Base-by-base conservation (phyloP, 805 yeast genomes). In the Wickerhamiella bombiphila region DNA sequence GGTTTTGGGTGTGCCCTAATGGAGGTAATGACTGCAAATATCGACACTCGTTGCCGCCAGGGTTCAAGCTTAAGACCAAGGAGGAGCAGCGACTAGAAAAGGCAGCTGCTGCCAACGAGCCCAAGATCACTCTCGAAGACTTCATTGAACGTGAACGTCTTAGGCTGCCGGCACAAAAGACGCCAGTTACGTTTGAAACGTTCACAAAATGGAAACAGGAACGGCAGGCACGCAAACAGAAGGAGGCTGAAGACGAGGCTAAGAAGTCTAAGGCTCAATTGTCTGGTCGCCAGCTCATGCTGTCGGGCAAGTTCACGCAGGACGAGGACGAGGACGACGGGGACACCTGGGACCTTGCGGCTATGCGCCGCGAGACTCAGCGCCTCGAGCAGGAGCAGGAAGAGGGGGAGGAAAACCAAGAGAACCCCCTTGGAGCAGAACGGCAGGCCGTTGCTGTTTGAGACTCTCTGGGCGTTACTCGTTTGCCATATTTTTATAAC, bases 1-100 rank as follows among this genome's bases (percentile, higher is more conserved):
- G 98, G 98, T 86, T 91, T 61, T 91, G 98, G 98, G 68, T 70
- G 16, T 91, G 98, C 65, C 98, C 98, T 20, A 82, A 82, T 50
- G 86, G 88, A 29, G 96, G 94, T 47, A 74, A 79, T 43, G 78
- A 73, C 43, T 91, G 99, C 72, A 88, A 78, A 66, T 91, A 91
- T 65, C 76, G 73, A 60, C 99, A 91, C 60, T 80, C 96, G 6
- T 68, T 91, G 54, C 99, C 99, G 29, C 86, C 93, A 34, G 99
- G 98, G 1, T 93, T 85, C 60, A 93, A 82, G 41, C 71, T 91
- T 63, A 91, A 91, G 68, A 93, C 98, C 26, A 88, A 86, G 61
- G 98, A 91, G 57, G 95, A 91, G 59, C 79, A 81, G 68, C 71
- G 85, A 54, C 63, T 82, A 53, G 98, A 91, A 60, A 78, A 76